Conservation (phyloP, 208 protist species). For the Wallacemonas rigidus region DNA sequence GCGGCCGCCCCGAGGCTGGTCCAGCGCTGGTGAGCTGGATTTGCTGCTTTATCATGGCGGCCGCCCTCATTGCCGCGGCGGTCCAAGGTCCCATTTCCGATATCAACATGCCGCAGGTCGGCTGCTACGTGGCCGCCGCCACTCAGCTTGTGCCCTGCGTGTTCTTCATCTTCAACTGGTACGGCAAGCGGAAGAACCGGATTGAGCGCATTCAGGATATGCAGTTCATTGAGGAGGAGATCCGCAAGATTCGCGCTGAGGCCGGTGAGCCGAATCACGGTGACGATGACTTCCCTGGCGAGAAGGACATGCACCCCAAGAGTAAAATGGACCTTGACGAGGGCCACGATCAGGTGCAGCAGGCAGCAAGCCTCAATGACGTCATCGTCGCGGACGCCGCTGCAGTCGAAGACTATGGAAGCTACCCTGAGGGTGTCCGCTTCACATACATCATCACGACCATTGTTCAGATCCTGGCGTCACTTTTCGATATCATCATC, state of each 20-base stretch:
- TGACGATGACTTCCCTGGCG: background rate
- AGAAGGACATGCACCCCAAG: slow-evolving; percentile 14
- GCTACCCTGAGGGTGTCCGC: background rate
- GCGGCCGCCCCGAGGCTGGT: slow-evolving; percentile 23
- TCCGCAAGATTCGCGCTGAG: slow-evolving; percentile 1
- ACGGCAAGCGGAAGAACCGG: slow-evolving; percentile 25
- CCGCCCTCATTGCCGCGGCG: slow-evolving; percentile 24
- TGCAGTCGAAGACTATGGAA: background rate
- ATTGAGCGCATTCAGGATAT: slow-evolving; percentile 13
- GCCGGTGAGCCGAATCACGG: background rate
- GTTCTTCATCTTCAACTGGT: slow-evolving; percentile 45
- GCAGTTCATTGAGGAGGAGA: slow-evolving; percentile 13
- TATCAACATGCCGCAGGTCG: slow-evolving; percentile 16
- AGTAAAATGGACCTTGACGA: background rate
- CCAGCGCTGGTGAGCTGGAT: slow-evolving; percentile 41
- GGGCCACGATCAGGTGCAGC: slow-evolving; percentile 27
- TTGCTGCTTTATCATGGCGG: slow-evolving; percentile 41
- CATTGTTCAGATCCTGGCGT: slow-evolving; percentile 38
- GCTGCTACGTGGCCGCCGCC: slow-evolving; percentile 26
- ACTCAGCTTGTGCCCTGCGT: slow-evolving; percentile 24
- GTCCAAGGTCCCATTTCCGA: slow-evolving; percentile 39
- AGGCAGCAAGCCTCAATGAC: slow-evolving; percentile 11
- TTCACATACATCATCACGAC: slow-evolving; percentile 45
- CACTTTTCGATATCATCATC: slow-evolving; percentile 64
- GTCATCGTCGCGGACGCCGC: slow-evolving; percentile 8